These are phyloP conservation scores for Barbarea vulgaris DNA, from an alignment of 345 rosid genomes.

Conservation along the genomic window DNA sequence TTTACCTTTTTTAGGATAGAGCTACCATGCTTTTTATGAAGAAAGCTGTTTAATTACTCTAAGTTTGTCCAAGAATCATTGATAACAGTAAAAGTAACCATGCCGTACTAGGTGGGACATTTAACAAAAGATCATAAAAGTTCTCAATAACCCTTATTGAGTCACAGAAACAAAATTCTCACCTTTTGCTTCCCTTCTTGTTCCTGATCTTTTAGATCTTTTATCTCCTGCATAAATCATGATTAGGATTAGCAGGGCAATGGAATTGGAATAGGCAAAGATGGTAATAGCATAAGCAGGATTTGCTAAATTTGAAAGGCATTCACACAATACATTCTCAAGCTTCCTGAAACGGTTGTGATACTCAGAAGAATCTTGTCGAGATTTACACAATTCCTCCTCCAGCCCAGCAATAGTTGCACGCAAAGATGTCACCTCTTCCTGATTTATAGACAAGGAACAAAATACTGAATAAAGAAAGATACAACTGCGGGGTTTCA, in stretches of 20 bases:
- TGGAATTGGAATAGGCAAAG: constrained; percentile 1
- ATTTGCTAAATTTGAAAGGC: constrained; percentile 13
- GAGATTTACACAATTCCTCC: constrained; percentile 81
- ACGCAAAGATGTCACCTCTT: constrained; percentile 65
- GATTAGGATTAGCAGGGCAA: constrained; percentile 14
- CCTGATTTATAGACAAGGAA: constrained; percentile 51
- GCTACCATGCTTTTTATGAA: constrained; percentile 15
- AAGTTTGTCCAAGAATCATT: constrained; percentile 24
- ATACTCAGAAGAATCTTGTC: constrained; percentile 66
- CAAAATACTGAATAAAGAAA: constrained; percentile 29
- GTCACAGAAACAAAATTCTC: constrained; percentile 11
- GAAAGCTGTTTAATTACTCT: not conserved
- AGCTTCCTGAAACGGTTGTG: constrained; percentile 55
- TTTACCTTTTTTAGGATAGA: constrained; percentile 8
- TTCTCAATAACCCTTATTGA: not conserved
- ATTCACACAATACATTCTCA: constrained; percentile 65
- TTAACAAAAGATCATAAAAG: not conserved
- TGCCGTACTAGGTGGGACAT: constrained; percentile 15
- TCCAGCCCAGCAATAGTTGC: constrained; percentile 67
- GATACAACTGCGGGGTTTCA: constrained; percentile 9
- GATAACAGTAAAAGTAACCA: constrained; percentile 8
- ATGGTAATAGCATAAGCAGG: constrained; percentile 20
- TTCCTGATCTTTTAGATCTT: constrained; percentile 78
- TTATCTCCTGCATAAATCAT: constrained; percentile 69
- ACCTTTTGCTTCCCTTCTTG: constrained; percentile 96